These are phyloP conservation scores for Kockiozyma suomiensis DNA, from an alignment of 805 yeast species.

Conservation along the genomic window DNA sequence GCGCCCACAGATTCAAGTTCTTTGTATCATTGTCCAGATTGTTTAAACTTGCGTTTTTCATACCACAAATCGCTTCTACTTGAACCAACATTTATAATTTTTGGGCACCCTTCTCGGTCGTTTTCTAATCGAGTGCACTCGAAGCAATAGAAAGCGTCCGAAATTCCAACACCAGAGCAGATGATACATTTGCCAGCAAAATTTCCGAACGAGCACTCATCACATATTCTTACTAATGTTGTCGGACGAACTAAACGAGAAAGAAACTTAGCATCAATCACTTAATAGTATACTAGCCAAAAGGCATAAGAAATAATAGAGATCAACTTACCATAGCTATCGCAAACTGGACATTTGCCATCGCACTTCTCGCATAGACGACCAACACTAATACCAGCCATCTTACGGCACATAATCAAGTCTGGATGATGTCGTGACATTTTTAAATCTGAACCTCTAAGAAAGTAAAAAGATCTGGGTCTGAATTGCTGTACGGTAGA, in stretches of 20 bases:
- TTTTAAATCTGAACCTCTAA: too few relatives aligned
- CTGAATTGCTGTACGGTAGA: too few relatives aligned
- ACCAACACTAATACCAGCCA: slow-evolving; percentile 75
- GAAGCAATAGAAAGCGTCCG: slow-evolving; percentile 78
- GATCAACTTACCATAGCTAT: slow-evolving; percentile 56
- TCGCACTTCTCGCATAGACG: slow-evolving; percentile 81
- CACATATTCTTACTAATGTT: slow-evolving; percentile 71
- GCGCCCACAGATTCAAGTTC: background rate
- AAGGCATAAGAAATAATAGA: too few relatives aligned
- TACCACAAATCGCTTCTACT: slow-evolving; percentile 65
- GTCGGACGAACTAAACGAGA: slow-evolving; percentile 58
- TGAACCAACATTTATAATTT: slow-evolving; percentile 78
- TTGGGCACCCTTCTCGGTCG: slow-evolving; percentile 92
- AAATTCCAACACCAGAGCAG: slow-evolving; percentile 66
- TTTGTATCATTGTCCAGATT: slow-evolving; percentile 8
- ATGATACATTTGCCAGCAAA: slow-evolving; percentile 68
- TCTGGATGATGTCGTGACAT: slow-evolving; percentile 94
- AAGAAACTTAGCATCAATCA: too few relatives aligned
- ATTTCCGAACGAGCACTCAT: slow-evolving; percentile 80
- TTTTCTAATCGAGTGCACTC: slow-evolving; percentile 81
- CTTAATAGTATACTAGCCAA: too few relatives aligned
- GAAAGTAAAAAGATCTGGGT: too few relatives aligned
- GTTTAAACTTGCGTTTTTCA: slow-evolving; percentile 52
- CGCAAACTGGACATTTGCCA: slow-evolving; percentile 90
- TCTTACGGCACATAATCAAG: slow-evolving; percentile 78